These are phyloP conservation scores for Alternaria ethzedia DNA, from an alignment of 2,329 filamentous ascomycete genomes.

Conservation along the genomic window DNA sequence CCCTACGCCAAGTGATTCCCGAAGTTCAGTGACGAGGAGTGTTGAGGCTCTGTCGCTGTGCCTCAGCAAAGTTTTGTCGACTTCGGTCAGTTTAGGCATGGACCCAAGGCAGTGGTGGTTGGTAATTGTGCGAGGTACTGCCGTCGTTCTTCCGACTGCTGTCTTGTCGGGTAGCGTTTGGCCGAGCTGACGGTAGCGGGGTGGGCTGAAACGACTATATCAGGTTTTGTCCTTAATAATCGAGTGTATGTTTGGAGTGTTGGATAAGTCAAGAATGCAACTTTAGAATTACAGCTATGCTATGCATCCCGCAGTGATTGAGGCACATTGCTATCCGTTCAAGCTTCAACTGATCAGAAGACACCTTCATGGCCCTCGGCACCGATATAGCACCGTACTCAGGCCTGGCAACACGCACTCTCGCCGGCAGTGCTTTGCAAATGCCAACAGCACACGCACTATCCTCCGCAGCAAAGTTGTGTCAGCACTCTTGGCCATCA, in stretches of 20 bases:
- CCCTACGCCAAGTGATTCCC: constrained; percentile 2
- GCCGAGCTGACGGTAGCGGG: background rate
- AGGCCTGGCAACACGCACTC: background rate
- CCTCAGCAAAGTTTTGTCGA: background rate
- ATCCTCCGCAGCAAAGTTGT: constrained; percentile 17
- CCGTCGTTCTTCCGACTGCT: background rate
- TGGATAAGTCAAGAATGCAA: background rate
- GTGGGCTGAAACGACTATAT: background rate
- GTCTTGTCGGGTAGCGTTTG: background rate
- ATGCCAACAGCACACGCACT: background rate
- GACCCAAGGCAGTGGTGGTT: background rate
- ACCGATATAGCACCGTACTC: background rate
- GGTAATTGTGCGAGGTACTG: constrained; percentile 2
- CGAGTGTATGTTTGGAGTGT: background rate
- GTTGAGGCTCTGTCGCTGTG: background rate
- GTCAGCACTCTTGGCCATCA: constrained; percentile 16
- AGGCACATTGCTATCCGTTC: background rate
- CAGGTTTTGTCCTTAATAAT: background rate
- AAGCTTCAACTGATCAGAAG: background rate
- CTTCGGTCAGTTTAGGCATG: background rate
- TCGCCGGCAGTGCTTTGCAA: background rate
- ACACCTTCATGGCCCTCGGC: background rate
- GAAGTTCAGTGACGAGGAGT: constrained; percentile 1
- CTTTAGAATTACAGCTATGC: background rate
- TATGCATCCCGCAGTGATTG: background rate